These are phyloP conservation scores for Olyra latifolia DNA, from an alignment of 176 grass and related monocot species.

Conservation along the genomic window DNA sequence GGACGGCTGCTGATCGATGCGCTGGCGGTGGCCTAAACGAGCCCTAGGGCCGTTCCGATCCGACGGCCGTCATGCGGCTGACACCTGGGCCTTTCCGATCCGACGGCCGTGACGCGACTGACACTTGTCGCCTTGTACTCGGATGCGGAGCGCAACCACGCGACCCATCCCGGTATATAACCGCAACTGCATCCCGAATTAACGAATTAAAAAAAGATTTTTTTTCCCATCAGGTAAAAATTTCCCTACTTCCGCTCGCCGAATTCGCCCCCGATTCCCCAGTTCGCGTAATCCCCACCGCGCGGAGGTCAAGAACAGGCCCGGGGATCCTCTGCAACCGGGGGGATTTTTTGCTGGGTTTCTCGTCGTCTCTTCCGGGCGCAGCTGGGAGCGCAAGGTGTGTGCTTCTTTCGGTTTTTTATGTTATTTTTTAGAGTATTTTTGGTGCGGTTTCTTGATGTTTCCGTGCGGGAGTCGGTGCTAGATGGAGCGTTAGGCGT, in stretches of 20 bases:
- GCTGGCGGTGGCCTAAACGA: not conserved
- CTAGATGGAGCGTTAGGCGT: not conserved
- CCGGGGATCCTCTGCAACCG: not conserved
- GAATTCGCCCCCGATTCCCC: slow-evolving; percentile 3
- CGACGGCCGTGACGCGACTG: slow-evolving; percentile 3
- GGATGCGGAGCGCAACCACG: not conserved
- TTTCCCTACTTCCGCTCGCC: not conserved
- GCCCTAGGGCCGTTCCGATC: slow-evolving; percentile 1
- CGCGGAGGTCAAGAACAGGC: not conserved
- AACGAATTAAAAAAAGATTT: not conserved
- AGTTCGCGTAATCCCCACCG: slow-evolving; percentile 17
- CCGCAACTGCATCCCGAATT: not conserved
- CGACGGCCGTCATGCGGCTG: slow-evolving; percentile 1
- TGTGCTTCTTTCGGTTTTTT: slow-evolving; percentile 6
- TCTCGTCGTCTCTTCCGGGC: not conserved
- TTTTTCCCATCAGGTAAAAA: not conserved
- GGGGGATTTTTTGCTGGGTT: not conserved
- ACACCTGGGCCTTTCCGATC: slow-evolving; percentile 11
- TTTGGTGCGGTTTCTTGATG: not conserved
- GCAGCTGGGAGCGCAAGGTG: slow-evolving; percentile 7
- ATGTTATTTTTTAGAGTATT: not conserved
- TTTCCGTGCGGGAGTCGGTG: not conserved
- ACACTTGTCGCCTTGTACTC: slow-evolving; percentile 6
- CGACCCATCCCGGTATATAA: not conserved
- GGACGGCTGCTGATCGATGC: not conserved